Evolutionary conservation across 495 filamentous ascomycete genomes (phyloP).

Genomic region (Haplographium delicatum): DNA sequence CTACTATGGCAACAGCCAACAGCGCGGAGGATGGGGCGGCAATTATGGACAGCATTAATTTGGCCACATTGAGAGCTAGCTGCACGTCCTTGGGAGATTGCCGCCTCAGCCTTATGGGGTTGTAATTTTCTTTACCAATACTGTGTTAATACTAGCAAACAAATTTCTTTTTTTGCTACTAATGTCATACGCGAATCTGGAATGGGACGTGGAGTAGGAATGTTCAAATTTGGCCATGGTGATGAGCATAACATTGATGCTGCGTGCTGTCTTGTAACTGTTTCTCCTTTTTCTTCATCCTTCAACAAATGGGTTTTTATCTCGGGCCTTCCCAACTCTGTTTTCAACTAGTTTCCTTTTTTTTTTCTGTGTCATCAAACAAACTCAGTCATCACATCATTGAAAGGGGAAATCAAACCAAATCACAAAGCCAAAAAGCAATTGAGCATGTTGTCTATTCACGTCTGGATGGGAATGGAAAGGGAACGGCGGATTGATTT

Average conservation of each 20-base stretch:
- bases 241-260: constrained; percentile 2
- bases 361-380: background rate
- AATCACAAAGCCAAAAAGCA: background rate
- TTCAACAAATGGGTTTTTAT: background rate
- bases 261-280: constrained; percentile 7
- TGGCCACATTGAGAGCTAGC: constrained; percentile 17
- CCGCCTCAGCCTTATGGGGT: constrained; percentile 18
- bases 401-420: background rate
- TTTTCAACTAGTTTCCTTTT: constrained; percentile 24
- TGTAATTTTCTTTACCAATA: constrained; percentile 29
- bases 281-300: constrained; percentile 10
- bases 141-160: constrained; percentile 32
- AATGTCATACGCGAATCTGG: too few relatives aligned
- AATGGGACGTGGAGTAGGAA: constrained; percentile 10
- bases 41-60: constrained; percentile 50
- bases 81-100: constrained; percentile 24
- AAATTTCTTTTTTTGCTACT: constrained; percentile 18
- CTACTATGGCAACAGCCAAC: constrained; percentile 44
- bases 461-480: constrained; percentile 1
- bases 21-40: constrained; percentile 59
- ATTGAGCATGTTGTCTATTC: constrained; percentile 14
- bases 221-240: constrained; percentile 11
- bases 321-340: constrained; percentile 14
- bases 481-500: background rate
- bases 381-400: background rate